Evolutionary conservation across 805 yeast genomes (phyloP).

Genomic region (Lachancea dasiensis): DNA sequence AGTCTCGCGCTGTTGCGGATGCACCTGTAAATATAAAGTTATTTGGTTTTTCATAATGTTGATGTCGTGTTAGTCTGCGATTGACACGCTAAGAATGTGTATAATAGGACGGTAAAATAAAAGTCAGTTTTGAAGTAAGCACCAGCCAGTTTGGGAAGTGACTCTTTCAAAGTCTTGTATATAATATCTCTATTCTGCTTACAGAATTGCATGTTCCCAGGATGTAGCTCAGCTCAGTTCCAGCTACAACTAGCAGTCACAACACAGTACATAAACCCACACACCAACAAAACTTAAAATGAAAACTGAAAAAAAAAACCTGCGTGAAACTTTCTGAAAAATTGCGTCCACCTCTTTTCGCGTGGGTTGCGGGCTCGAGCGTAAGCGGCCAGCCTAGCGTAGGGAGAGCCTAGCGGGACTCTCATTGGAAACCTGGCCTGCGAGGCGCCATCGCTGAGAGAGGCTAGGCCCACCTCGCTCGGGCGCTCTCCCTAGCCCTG

Average conservation of each 20-base stretch:
- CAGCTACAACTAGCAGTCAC: too few species aligned
- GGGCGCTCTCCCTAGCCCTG: neutral
- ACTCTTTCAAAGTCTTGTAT: too few species aligned
- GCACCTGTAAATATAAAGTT: slow-evolving; percentile 4
- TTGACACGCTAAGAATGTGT: neutral
- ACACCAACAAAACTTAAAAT: too few species aligned
- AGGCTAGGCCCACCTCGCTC: neutral
- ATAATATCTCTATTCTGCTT: too few species aligned
- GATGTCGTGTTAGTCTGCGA: neutral
- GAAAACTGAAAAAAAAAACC: too few species aligned
- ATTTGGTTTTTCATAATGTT: slow-evolving; percentile 1
- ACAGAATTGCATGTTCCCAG: too few species aligned
- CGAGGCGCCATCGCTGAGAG: neutral
- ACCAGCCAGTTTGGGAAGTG: too few species aligned
- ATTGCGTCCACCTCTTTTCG: neutral
- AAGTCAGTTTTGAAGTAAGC: neutral
- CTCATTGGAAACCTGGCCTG: too few species aligned
- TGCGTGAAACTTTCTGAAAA: neutral
- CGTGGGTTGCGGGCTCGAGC: slow-evolving; percentile 1
- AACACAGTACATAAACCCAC: too few species aligned
- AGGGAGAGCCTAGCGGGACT: too few species aligned
- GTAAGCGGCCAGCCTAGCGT: too few species aligned
- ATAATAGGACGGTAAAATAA: neutral
- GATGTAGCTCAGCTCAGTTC: too few species aligned
- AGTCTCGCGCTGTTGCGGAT: neutral